Evolutionary conservation across 208 protist species (phyloP), one percentile per base, ranked within the genome.

Genomic region (Leishmania gerbilli): DNA sequence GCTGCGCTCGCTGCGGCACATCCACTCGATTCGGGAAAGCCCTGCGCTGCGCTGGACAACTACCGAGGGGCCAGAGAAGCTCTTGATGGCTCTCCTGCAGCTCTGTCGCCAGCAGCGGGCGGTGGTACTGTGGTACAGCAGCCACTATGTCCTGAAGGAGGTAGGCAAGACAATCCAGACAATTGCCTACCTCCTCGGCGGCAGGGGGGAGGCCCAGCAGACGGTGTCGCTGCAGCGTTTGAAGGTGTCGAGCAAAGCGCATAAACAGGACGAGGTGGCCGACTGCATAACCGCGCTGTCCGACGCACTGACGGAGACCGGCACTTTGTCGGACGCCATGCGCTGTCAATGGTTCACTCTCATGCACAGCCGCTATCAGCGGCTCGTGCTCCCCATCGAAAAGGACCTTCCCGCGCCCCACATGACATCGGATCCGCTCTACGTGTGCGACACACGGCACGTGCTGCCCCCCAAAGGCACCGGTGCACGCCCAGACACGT

Each of bases 381-480:
- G 82, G 64, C 75, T 94, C n/a, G 84, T 96, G 53, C 86, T 79
- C n/a, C 92, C 92, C 9, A 71, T 96, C 58, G 87, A 90, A 76
- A 79, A 71, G 4, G 71, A 91, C 47, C 86, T 94, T 42, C 92
- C 92, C 1, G 69, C 85, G 13, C 85, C 87, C 15, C 81, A 87
- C 79, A 76, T 82, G 62, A 85, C 76, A 7, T 84, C 87, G 24
- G 77, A 83, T 56, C 77, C 82, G 19, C 78, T 93, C 31, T 93
- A 93, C 76, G 83, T 93, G 15, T 82, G 87, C 78, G 87, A 88
- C 75, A 81, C 81, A 19, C 77, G 80, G 24, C 85, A 87, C 65
- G 79, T 84, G 42, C 64, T 80, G 65, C 74, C 72, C 27, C 79
- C 76, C n/a, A 81, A 81, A 55, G 79, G 64, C 74, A 58, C 1